Percentiles rank a stretch among this genome's conserved stretches.
Conservation (phyloP, 257 asterid species). For the Linderniella brevidens region DNA sequence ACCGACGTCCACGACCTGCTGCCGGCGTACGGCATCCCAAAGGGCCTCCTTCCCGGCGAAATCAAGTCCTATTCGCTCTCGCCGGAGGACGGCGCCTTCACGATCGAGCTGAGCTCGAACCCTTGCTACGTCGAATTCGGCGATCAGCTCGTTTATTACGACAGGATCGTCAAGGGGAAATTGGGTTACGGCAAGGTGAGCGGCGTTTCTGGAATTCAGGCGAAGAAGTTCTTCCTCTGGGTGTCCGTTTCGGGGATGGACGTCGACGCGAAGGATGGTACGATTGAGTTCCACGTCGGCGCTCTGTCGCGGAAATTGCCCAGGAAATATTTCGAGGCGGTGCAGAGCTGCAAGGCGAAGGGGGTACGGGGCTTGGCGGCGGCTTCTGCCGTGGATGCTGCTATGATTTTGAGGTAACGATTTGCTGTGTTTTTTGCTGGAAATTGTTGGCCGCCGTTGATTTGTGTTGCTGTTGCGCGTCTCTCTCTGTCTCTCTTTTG, state of each 20-base stretch:
- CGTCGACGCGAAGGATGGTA: slow-evolving; percentile 20
- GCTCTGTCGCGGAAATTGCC: slow-evolving; percentile 35
- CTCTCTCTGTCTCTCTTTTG: too few relatives aligned
- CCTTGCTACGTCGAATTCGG: slow-evolving; percentile 46
- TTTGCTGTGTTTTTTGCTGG: too few relatives aligned
- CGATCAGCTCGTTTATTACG: slow-evolving; percentile 43
- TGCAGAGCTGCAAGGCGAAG: slow-evolving; percentile 30
- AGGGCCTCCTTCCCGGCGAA: slow-evolving; percentile 29
- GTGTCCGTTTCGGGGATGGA: slow-evolving; percentile 45
- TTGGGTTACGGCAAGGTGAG: slow-evolving; percentile 35
- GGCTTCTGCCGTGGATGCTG: slow-evolving; percentile 10
- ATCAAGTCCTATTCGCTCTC: slow-evolving; percentile 27
- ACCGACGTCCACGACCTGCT: slow-evolving; percentile 30
- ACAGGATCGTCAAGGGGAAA: slow-evolving; percentile 35
- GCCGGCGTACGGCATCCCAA: slow-evolving; percentile 28
- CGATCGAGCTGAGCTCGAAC: slow-evolving; percentile 21
- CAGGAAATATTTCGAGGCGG: slow-evolving; percentile 26
- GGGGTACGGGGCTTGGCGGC: slow-evolving; percentile 13
- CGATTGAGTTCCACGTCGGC: slow-evolving; percentile 51
- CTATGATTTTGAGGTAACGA: slow-evolving; percentile 30
- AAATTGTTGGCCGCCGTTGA: too few relatives aligned
- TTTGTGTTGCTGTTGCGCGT: too few relatives aligned
- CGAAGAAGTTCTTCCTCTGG: slow-evolving; percentile 49
- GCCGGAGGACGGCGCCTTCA: slow-evolving; percentile 23
- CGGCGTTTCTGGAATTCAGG: slow-evolving; percentile 58